Evolutionary conservation across 805 yeast species (phyloP), one percentile per base, ranked within the genome.

Genomic region (Kazachstania kunashirensis): DNA sequence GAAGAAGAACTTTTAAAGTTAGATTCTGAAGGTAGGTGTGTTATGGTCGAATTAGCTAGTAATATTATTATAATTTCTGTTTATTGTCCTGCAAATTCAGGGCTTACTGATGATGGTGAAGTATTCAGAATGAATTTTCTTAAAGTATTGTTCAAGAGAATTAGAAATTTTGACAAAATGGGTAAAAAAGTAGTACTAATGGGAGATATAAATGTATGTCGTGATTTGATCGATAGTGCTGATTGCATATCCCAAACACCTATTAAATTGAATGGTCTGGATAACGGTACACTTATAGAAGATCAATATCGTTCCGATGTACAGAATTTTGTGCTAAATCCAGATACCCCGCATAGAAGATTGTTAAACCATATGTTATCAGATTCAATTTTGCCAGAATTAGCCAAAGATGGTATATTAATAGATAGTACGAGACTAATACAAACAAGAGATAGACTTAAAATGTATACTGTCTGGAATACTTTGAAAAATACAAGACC

Each of bases 51-150:
- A 50, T 52, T 88, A 17, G 73, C 77, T 1, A 69, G 66, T 43
- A 71, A 75, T 36, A 50, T 75, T 1, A 83, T 83, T 3, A 55
- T 83, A 0, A 71, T 83, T 31, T 66, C 78, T 0, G 68, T 79
- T 4, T 89, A 89, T 52, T 89, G 96, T 53, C 97, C 97, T 0
- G 97, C 97, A 1, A 84, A 85, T 53, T 84, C 96, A 0, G 66
- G 67, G 57, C 73, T 70, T 1, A 73, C 85, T 0, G 80, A 73
- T 18, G 79, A 75, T 20, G 94, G 77, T 11, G 82, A 77, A 45
- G 50, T 48, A 10, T 78, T 66, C 45, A 59, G 94, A 34, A 46
- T 74, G 26, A 57, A 63, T 12, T 89, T 84, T 48, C 61, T 84
- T 36, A 62, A 64, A 16, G 59, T 72, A 2, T 53, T 89, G 33